A percentile compares a stretch with the other conserved stretches of the same genome.
Evolutionary conservation across 139 green algal genomes (phyloP).

Genomic region (Closterium sp.): DNA sequence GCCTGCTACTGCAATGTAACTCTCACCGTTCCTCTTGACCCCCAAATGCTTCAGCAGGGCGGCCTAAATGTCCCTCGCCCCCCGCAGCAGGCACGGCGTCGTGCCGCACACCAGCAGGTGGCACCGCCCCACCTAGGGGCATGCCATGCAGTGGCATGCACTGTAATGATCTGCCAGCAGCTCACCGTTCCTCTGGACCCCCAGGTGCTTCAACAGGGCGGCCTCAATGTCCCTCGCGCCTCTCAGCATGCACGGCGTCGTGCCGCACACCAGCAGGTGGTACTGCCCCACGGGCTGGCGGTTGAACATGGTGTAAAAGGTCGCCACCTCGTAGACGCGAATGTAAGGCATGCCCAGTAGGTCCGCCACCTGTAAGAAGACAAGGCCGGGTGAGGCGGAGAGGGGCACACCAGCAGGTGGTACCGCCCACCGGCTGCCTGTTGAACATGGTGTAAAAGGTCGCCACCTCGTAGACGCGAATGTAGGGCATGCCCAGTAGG

Average conservation of each 20-base stretch:
- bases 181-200: slow-evolving; percentile 42
- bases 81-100: slow-evolving; percentile 87
- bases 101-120: slow-evolving; percentile 97
- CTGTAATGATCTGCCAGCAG: too few species aligned
- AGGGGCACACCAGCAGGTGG: too few species aligned
- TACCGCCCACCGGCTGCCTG: too few species aligned
- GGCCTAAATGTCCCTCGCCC: slow-evolving; percentile 72
- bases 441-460: too few species aligned
- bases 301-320: too few species aligned
- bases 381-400: too few species aligned
- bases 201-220: slow-evolving; percentile 73
- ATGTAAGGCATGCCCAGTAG: too few species aligned
- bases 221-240: slow-evolving; percentile 74
- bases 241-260: slow-evolving; percentile 88
- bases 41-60: slow-evolving; percentile 75
- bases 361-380: too few species aligned
- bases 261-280: slow-evolving; percentile 96
- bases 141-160: not conserved
- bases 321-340: not conserved
- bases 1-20: too few species aligned
- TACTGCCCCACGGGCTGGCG: slow-evolving; percentile 98
- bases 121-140: slow-evolving; percentile 94
- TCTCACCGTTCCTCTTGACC: slow-evolving; percentile 29
- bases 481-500: too few species aligned
- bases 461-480: not conserved